Evolutionary conservation across 805 yeast genomes (phyloP).

Genomic region (Starmerella bacillaris): DNA sequence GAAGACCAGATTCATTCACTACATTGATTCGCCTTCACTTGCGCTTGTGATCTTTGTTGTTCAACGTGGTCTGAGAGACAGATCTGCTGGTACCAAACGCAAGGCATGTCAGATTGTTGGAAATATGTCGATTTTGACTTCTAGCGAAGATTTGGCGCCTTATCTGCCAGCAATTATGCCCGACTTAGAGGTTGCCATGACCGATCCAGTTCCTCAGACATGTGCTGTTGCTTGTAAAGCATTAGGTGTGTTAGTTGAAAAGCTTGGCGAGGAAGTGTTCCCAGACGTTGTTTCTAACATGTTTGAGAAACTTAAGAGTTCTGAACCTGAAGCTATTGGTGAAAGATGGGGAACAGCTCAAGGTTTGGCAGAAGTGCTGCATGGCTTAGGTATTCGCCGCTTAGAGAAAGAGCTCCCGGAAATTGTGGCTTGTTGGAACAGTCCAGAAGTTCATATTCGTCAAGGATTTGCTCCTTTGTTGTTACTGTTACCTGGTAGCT

Average conservation of each 20-base stretch:
- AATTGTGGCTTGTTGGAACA: conserved; percentile 53
- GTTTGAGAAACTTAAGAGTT: conserved; percentile 41
- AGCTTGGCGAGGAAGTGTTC: conserved; percentile 88
- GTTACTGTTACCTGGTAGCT: conserved; percentile 81
- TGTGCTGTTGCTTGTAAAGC: conserved; percentile 97
- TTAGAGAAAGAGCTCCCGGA: conserved; percentile 77
- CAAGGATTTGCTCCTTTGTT: conserved; percentile 86
- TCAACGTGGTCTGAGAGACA: conserved; percentile 84
- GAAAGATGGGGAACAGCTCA: conserved; percentile 95
- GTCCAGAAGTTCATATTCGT: conserved; percentile 52
- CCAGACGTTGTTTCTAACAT: conserved; percentile 77
- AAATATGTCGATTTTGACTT: conserved; percentile 92
- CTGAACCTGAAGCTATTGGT: conserved; percentile 60
- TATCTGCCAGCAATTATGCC: conserved; percentile 60
- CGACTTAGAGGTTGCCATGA: conserved; percentile 86
- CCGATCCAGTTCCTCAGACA: conserved; percentile 94
- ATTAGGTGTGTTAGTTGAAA: conserved; percentile 85
- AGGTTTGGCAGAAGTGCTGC: conserved; percentile 81
- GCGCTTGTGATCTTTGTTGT: conserved; percentile 89
- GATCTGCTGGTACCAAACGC: conserved; percentile 83
- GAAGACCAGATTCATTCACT: conserved; percentile 86
- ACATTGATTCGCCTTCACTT: conserved; percentile 92
- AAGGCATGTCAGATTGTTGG: conserved; percentile 97
- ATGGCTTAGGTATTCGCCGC: conserved; percentile 75
- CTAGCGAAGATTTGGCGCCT: conserved; percentile 66